Conservation (phyloP, 1,284 basidiomycete species). For the Anthracocystis setariae region DNA sequence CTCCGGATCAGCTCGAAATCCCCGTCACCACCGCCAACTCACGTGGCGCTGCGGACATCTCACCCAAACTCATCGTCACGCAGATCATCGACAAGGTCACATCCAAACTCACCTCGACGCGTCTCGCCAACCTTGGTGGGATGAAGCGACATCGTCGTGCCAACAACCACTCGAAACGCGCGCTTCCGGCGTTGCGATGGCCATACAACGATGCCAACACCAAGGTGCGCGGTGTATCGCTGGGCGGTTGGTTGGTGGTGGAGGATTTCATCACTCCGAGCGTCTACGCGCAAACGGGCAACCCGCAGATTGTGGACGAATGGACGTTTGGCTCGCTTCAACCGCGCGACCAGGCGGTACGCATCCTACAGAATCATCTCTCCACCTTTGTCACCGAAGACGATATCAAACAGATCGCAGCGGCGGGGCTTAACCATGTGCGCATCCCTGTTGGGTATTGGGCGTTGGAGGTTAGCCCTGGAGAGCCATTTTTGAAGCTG, state of each 20-base stretch:
- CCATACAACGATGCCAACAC: slow-evolving; percentile 26
- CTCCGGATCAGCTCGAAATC: slow-evolving; percentile 6
- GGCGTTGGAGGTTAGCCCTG: slow-evolving; percentile 83
- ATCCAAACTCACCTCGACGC: slow-evolving; percentile 13
- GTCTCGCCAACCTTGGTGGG: slow-evolving; percentile 12
- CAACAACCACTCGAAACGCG: slow-evolving; percentile 7
- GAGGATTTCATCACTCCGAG: slow-evolving; percentile 62
- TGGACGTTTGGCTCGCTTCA: slow-evolving; percentile 80
- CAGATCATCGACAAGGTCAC: slow-evolving; percentile 19
- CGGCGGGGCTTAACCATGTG: slow-evolving; percentile 73
- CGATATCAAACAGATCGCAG: slow-evolving; percentile 76
- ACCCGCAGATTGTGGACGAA: slow-evolving; percentile 75
- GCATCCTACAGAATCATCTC: slow-evolving; percentile 74
- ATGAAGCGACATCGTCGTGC: slow-evolving; percentile 20
- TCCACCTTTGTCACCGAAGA: slow-evolving; percentile 81
- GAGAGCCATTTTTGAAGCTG: slow-evolving; percentile 86
- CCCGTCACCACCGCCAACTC: slow-evolving; percentile 41
- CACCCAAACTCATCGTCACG: slow-evolving; percentile 21
- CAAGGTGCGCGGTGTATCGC: slow-evolving; percentile 59
- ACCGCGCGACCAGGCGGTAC: slow-evolving; percentile 70
- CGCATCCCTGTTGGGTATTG: slow-evolving; percentile 89
- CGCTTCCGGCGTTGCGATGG: slow-evolving; percentile 33
- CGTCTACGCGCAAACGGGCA: slow-evolving; percentile 70
- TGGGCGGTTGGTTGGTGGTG: slow-evolving; percentile 65
- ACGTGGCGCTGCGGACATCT: slow-evolving; percentile 28